Conservation (phyloP, 192 early-diverging fungal genomes). For the Gorgonomyces haynaldii region DNA sequence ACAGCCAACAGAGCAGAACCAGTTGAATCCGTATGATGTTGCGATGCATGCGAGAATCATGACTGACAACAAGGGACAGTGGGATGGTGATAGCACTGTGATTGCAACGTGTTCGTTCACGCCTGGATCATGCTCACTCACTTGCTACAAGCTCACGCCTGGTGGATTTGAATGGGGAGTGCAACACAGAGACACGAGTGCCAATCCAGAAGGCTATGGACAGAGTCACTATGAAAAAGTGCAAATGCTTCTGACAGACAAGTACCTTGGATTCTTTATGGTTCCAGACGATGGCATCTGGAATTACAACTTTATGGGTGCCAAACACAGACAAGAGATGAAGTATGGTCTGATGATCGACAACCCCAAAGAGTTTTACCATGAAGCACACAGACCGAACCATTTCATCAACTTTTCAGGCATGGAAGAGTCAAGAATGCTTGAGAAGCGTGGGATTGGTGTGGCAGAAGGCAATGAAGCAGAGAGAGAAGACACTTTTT, state of each 20-base stretch:
- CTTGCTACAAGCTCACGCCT: slow-evolving; percentile 93
- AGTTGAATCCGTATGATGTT: slow-evolving; percentile 83
- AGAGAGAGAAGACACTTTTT: slow-evolving; percentile 36
- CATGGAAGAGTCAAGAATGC: slow-evolving; percentile 29
- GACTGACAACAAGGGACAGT: slow-evolving; percentile 62
- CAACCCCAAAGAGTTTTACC: slow-evolving; percentile 92
- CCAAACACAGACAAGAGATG: slow-evolving; percentile 84
- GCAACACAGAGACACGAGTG: slow-evolving; percentile 75
- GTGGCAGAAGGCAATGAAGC: slow-evolving; percentile 32
- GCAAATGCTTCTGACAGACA: slow-evolving; percentile 90
- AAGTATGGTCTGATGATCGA: slow-evolving; percentile 81
- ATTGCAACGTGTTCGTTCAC: slow-evolving; percentile 94
- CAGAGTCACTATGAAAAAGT: slow-evolving; percentile 89
- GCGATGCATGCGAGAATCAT: slow-evolving; percentile 83
- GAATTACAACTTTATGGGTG: slow-evolving; percentile 99
- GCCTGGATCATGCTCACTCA: slow-evolving; percentile 91
- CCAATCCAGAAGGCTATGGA: slow-evolving; percentile 74
- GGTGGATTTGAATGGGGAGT: slow-evolving; percentile 94
- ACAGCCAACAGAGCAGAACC: slow-evolving; percentile 83
- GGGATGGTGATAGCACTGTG: slow-evolving; percentile 93
- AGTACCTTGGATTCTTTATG: slow-evolving; percentile 98
- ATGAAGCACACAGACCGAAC: slow-evolving; percentile 86
- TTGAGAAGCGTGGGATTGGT: slow-evolving; percentile 25
- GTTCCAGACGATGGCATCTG: slow-evolving; percentile 89
- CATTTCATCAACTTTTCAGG: slow-evolving; percentile 83